Percentiles rank a stretch among this genome's conserved stretches.
phyloP scores from a whole-genome alignment of 75 land plant genomes.

The Picea glauca region DNA sequence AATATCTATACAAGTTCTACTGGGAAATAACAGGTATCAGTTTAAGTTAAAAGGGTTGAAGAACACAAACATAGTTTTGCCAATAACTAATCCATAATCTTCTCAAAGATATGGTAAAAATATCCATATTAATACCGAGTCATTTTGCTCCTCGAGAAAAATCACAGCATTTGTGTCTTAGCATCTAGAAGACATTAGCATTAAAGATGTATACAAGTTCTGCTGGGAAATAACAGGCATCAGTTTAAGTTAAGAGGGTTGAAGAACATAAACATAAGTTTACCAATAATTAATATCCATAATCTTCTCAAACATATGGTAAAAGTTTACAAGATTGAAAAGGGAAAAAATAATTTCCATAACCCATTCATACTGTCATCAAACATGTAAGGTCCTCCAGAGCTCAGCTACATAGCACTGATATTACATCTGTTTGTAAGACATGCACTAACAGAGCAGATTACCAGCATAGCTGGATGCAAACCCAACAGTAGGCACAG shows the following conservation, averaged over 20 bases:
- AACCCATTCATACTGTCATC: not conserved
- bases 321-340: not conserved
- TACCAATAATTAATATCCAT: no score
- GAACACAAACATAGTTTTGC: not conserved
- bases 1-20: no score
- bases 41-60: not conserved
- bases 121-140: not conserved
- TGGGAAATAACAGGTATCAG: no score
- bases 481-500: no score
- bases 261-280: no score
- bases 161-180: not conserved
- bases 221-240: not conserved
- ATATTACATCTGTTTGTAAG: not conserved
- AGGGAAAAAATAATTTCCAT: not conserved
- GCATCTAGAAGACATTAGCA: not conserved
- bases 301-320: no score
- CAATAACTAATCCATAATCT: not conserved
- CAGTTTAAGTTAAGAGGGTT: not conserved
- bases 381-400: not conserved
- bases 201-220: not conserved
- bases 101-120: not conserved
- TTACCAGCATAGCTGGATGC: no score
- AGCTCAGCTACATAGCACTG: not conserved
- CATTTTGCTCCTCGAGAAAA: not conserved
- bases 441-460: not conserved